Base-by-base conservation (phyloP, 2,329 filamentous ascomycete genomes). In the Zymoseptoria crescenta region DNA sequence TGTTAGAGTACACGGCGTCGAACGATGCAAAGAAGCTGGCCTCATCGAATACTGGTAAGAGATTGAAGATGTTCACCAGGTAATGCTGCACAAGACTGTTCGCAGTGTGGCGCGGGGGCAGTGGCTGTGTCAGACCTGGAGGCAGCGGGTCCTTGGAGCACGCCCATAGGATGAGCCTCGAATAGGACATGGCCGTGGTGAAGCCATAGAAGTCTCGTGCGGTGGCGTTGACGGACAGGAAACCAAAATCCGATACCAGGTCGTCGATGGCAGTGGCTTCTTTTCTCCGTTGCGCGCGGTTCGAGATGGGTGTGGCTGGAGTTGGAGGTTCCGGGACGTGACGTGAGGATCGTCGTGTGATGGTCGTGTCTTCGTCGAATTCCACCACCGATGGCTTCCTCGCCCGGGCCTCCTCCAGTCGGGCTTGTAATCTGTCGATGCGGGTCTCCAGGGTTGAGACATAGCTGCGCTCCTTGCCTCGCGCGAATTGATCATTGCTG, bases 391-490 rank as follows among this genome's bases (percentile, higher is more conserved):
- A 86, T 65, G 89, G 90, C 64, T 88, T 85, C 20, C 85, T 83
- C 55, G 86, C 86, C 74, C 85, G 88, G 35, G 83, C 80, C 61
- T 81, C 79, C 20, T 76, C 74, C 52, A 96, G 81, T 59, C 86
- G 86, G 70, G 85, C 87, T 74, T 96, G 89, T 8, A 97, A 82
- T 74, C 89, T 90, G 73, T 97, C 92, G 65, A 96, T 87, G 59
- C 89, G 87, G 16, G 92, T 85, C 73, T 97, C 93, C n/a, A 99
- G 81, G 0, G 93, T 95, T 7, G 93, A 91, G 51, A 97, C 92
- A 80, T 97, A 99, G 75, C 92, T 97, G 69, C 93, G 82, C 72
- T 97, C 94, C 74, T 97, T 97, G 62, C 94, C 94, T 63, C 91
- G 83, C 0, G 93, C 92, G 74, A 96, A 97, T 73, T 96, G 91